Evolutionary conservation across 805 yeast genomes (phyloP).

Genomic region (Ogataea nitratoaversa): DNA sequence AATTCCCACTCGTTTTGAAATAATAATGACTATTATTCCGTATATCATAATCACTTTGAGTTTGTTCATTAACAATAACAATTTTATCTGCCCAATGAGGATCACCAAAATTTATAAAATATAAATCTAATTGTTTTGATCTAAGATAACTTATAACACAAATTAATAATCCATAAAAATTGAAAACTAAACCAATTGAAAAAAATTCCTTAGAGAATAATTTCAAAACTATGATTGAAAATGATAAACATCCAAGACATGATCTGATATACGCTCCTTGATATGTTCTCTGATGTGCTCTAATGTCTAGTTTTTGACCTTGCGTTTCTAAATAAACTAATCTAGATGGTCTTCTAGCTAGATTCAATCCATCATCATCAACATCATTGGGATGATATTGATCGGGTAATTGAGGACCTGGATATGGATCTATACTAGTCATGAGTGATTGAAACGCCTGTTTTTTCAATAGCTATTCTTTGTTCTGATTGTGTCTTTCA

Average conservation of each 20-base stretch:
- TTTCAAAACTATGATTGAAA: constrained; percentile 59
- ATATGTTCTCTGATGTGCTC: constrained; percentile 78
- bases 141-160: constrained; percentile 35
- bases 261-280: constrained; percentile 81
- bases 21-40: constrained; percentile 25
- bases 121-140: constrained; percentile 29
- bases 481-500: too few relatives aligned
- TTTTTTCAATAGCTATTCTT: too few relatives aligned
- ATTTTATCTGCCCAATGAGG: constrained; percentile 20
- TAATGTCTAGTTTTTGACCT: constrained; percentile 42
- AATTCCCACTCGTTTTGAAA: constrained; percentile 59
- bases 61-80: constrained; percentile 7
- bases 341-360: constrained; percentile 29
- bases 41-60: constrained; percentile 6
- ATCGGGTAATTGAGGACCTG: not conserved
- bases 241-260: constrained; percentile 63
- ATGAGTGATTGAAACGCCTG: too few relatives aligned
- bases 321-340: constrained; percentile 34
- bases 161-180: constrained; percentile 51
- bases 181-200: constrained; percentile 63
- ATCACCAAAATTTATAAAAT: constrained; percentile 25
- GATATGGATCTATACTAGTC: not conserved
- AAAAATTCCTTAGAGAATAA: constrained; percentile 60
- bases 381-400: not conserved
- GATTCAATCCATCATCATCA: not conserved